Base-by-base conservation (phyloP, 257 asterid genomes). In the Dorcoceras hygrometricum region DNA sequence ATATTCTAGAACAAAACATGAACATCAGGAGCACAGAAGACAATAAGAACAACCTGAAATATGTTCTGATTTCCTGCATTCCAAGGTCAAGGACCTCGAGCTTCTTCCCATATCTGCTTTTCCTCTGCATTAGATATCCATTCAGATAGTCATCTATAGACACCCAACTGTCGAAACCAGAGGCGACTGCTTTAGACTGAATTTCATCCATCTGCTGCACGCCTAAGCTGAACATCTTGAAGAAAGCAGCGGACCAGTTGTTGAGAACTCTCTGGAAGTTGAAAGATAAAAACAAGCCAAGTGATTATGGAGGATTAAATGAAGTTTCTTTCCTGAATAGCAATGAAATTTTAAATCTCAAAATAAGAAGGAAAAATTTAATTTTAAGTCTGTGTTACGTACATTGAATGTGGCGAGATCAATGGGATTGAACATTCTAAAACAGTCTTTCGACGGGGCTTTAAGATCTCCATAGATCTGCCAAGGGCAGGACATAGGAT, bases 1-100 rank as follows among this genome's bases (percentile, higher is more conserved):
- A 73, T 80, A 90, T 90, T 81, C 99, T 94, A 29, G 96, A 88
- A 82, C 99, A 94, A 66, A 94, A 94, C 97, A 94, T 88, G 84
- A 88, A 94, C 83, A 90, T 50, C 82, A 90, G 74, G 23, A 94
- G 87, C 77, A 88, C 96, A 20, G 99, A 94, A 5, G 99, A 94
- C 61, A 94, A 71, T 86, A 90, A 72, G 82, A 94, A 90, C 84
- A 94, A 72, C 66, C 97, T 82, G 81, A 88, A 94, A 70, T 94
- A 94, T 12, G 99, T 79, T 59, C 97, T 74, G 26, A 90, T 94
- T 79, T 94, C 99, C 76, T 90, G 97, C 86, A 94, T 73, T 63
- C 99, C 99, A 24, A 90, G 88, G 62, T 90, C 99, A 64, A 90
- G 86, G 68, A 94, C 95, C 63, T 90, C 99, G 79, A 87, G 75